Base-by-base conservation (phyloP, 192 early-diverging fungal species). In the Gamsiella multidivaricata region DNA sequence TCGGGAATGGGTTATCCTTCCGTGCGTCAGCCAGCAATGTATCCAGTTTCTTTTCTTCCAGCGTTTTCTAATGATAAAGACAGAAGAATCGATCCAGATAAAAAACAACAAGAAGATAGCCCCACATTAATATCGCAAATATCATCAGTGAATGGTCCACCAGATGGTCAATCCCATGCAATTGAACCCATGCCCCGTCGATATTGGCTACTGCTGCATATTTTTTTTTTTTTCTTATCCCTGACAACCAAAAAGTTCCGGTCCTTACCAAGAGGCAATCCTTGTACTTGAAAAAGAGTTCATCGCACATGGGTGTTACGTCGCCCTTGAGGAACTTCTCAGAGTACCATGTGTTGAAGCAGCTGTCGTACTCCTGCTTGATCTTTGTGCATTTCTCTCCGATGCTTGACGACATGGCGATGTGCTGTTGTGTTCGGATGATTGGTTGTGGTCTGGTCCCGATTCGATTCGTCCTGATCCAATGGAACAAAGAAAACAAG, bases 291-390 rank as follows among this genome's bases (percentile, higher is more conserved):
- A 91, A 85, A 73, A 98, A 96, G 14, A 95, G 65, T 55, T 91
- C 90, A 46, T 93, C 89, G 82, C 96, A 98, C 79, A 91, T 91
- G 23, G 88, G 87, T 2, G 86, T 83, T 15, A 85, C 86, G 45
- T 93, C 89, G 32, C 96, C 95, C 59, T 94, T 92, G n/a, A 98
- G 80, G 65, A 95, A 96, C 81, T 94, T 93, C 76, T 96, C 94
- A 42, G 94, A 90, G 78, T 98, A 98, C 96, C 96, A 98, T 61
- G 91, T 91, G 72, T 95, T 96, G 70, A 98, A 98, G 73, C 96
- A 98, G 28, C 73, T 81, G 42, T 98, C 95, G 66, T 96, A 98
- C 66, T 93, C 84, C 69, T 91, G 87, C 85, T 94, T 95, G 33
- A 94, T 82, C 41, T 88, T 82, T 23, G 91, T 93, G 70, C 94